A percentile compares a stretch with the other conserved stretches of the same genome.
phyloP scores from a whole-genome alignment of 208 protist genomes.

The Hexamita inflata region DNA sequence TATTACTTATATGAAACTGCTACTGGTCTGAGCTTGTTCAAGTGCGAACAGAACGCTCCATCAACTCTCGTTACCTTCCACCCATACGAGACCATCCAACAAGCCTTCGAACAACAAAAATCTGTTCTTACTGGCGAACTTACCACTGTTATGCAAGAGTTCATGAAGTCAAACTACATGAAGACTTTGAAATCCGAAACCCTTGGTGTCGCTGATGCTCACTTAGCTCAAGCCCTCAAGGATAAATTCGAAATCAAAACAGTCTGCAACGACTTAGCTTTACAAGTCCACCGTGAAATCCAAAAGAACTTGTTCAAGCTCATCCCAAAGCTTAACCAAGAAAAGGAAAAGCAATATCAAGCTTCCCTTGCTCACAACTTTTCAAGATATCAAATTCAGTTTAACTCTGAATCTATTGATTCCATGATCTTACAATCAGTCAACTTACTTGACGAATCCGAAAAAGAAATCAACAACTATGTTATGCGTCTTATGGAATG shows the following conservation, averaged over 20 bases:
- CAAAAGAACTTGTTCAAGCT: neutral
- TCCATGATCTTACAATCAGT: constrained; percentile 99
- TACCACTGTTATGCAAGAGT: neutral
- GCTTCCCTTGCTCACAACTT: constrained; percentile 30
- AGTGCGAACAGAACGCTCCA: neutral
- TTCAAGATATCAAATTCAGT: constrained; percentile 90
- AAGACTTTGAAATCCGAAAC: neutral
- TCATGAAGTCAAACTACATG: neutral
- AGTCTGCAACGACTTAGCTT: neutral
- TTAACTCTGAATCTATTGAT: constrained; percentile 97
- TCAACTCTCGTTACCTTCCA: neutral
- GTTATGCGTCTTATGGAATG: constrained; percentile 90
- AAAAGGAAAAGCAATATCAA: neutral
- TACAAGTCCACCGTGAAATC: constrained; percentile 25
- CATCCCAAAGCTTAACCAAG: constrained; percentile 5
- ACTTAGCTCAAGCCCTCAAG: neutral
- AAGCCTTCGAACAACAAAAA: neutral
- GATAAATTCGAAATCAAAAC: neutral
- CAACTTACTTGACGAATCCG: constrained; percentile 79
- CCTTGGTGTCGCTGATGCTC: neutral
- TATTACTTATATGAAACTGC: constrained; percentile 19
- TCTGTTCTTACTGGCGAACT: neutral
- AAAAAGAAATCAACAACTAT: constrained; percentile 98
- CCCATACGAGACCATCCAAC: neutral
- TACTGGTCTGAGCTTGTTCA: constrained; percentile 2